A percentile compares a stretch with the other conserved stretches of the same genome.
These are phyloP conservation scores for Hydnum rufescens DNA, from an alignment of 768 basidiomycete species.

Conservation along the genomic window DNA sequence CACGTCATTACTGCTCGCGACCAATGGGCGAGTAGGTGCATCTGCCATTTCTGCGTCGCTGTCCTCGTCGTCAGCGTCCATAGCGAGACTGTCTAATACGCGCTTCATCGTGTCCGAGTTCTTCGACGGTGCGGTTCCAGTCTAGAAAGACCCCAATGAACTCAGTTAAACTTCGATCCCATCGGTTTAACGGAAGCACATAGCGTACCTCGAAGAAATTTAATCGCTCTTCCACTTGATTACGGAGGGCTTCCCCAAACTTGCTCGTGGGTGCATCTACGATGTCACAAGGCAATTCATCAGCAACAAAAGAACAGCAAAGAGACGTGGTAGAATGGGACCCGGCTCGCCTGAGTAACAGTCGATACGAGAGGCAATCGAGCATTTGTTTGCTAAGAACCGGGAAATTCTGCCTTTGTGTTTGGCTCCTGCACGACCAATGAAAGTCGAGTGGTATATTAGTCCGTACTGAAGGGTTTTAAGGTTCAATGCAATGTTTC, in stretches of 20 bases:
- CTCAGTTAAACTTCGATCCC: too few relatives aligned
- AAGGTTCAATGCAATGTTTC: slow-evolving; percentile 3
- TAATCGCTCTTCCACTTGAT: slow-evolving; percentile 90
- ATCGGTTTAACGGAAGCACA: not conserved
- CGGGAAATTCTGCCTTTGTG: slow-evolving; percentile 95
- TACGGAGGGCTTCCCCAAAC: slow-evolving; percentile 83
- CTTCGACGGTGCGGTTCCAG: slow-evolving; percentile 71
- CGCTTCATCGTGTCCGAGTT: slow-evolving; percentile 78
- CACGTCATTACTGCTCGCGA: slow-evolving; percentile 19
- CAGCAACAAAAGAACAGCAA: not conserved
- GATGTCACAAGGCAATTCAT: not conserved
- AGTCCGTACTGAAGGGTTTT: slow-evolving; percentile 63
- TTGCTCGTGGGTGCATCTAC: slow-evolving; percentile 50
- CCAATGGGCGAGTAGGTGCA: slow-evolving; percentile 33
- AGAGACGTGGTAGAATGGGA: not conserved
- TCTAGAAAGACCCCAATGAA: slow-evolving; percentile 17
- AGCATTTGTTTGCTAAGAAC: slow-evolving; percentile 98
- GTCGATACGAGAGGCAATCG: slow-evolving; percentile 91
- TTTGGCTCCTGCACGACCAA: slow-evolving; percentile 83
- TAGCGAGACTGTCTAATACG: slow-evolving; percentile 57
- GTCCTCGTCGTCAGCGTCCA: slow-evolving; percentile 45
- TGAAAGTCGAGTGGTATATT: slow-evolving; percentile 93
- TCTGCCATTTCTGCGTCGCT: slow-evolving; percentile 27
- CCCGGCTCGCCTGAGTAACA: slow-evolving; percentile 57
- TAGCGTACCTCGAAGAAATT: slow-evolving; percentile 58